These are phyloP conservation scores for Filobasidium uniguttulatum DNA, from an alignment of 1,284 basidiomycete species.

Conservation along the genomic window DNA sequence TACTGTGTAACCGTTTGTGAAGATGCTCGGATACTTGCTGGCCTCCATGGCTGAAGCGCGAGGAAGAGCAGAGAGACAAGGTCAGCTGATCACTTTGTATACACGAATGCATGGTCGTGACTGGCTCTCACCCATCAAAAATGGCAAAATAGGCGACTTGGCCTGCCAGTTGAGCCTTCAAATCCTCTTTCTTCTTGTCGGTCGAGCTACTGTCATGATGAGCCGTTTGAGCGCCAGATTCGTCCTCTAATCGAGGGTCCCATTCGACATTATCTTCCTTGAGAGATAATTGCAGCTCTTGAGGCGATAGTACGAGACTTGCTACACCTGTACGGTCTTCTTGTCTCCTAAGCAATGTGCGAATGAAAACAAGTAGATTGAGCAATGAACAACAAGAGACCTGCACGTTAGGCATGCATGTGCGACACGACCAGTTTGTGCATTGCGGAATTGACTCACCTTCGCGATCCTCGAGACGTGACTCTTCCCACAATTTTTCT, in stretches of 20 bases:
- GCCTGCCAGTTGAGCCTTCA: slow-evolving; percentile 49
- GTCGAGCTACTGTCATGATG: slow-evolving; percentile 25
- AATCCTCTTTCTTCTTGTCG: no score
- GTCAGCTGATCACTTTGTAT: background rate
- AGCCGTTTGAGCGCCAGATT: no score
- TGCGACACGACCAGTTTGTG: background rate
- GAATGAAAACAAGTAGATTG: slow-evolving; percentile 54
- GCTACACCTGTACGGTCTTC: slow-evolving; percentile 71
- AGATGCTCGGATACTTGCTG: slow-evolving; percentile 58
- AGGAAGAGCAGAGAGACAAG: slow-evolving; percentile 13
- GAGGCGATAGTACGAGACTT: slow-evolving; percentile 55
- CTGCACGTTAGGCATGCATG: background rate
- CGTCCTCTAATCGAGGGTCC: no score
- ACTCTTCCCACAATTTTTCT: slow-evolving; percentile 8
- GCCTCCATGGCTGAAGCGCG: slow-evolving; percentile 55
- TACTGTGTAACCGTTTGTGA: slow-evolving; percentile 61
- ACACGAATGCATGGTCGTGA: background rate
- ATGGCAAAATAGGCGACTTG: slow-evolving; percentile 75
- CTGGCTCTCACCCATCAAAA: slow-evolving; percentile 61
- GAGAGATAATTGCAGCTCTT: slow-evolving; percentile 55
- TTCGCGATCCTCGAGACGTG: slow-evolving; percentile 3
- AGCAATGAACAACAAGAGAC: background rate
- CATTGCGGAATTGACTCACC: background rate
- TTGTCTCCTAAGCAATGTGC: slow-evolving; percentile 70
- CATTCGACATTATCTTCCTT: slow-evolving; percentile 49